A percentile compares a stretch with the other conserved stretches of the same genome.
phyloP scores from a whole-genome alignment of 805 yeast species.

The Candida lessepsii region DNA sequence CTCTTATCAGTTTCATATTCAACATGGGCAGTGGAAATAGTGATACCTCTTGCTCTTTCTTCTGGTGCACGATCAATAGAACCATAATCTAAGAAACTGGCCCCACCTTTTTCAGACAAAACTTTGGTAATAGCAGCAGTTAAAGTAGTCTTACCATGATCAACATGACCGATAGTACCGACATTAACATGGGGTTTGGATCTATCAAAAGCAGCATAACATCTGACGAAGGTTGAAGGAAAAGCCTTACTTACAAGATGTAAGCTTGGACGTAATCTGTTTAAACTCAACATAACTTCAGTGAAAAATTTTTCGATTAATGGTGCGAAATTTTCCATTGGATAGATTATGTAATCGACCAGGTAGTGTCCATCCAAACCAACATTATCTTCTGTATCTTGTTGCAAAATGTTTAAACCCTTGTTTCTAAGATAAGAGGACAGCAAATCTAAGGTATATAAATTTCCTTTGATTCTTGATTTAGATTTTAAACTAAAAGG shows the following conservation, averaged over 20 bases:
- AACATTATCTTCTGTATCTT: too few species aligned
- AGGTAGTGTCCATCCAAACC: too few species aligned
- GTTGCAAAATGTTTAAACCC: too few species aligned
- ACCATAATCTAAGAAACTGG: slow-evolving; percentile 87
- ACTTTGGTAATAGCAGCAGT: slow-evolving; percentile 99
- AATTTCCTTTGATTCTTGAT: too few species aligned
- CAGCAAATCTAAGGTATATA: too few species aligned
- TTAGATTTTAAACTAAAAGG: too few species aligned
- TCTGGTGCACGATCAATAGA: slow-evolving; percentile 97
- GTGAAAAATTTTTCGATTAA: too few species aligned
- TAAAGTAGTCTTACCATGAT: slow-evolving; percentile 97
- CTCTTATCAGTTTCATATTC: slow-evolving; percentile 89
- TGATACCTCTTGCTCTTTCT: slow-evolving; percentile 97
- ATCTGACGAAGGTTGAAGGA: slow-evolving; percentile 21
- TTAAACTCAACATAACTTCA: too few species aligned
- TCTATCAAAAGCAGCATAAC: slow-evolving; percentile 81
- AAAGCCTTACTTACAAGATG: neutral
- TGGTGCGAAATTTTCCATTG: too few species aligned
- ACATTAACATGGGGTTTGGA: slow-evolving; percentile 94
- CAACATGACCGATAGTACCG: slow-evolving; percentile 99
- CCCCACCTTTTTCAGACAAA: slow-evolving; percentile 84
- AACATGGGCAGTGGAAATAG: slow-evolving; percentile 91
- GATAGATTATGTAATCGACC: too few species aligned
- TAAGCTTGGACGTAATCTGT: slow-evolving; percentile 5
- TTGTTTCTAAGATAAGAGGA: too few species aligned